A percentile compares a stretch with the other conserved stretches of the same genome.
Evolutionary conservation across 2,329 filamentous ascomycete genomes (phyloP).

Genomic region (Raffaelea deltoideospora): DNA sequence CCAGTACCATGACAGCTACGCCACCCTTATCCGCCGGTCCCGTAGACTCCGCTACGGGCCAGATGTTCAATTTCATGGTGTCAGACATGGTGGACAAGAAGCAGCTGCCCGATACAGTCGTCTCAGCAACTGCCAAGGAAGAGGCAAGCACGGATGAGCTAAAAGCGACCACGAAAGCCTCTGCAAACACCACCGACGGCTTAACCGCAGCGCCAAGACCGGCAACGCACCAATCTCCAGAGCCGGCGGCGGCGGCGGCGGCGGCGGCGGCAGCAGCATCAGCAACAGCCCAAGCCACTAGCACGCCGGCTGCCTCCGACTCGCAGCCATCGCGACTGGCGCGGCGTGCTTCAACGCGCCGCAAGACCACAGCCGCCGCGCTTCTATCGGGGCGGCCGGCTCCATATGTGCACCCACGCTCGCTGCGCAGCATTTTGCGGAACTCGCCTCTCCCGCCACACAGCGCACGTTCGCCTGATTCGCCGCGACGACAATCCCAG

Average conservation of each 20-base stretch:
- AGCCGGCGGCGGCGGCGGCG: too few relatives aligned
- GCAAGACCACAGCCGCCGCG: conserved; percentile 20
- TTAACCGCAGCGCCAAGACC: not conserved
- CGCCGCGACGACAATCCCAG: conserved; percentile 36
- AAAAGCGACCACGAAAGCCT: too few relatives aligned
- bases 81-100: too few relatives aligned
- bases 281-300: not conserved
- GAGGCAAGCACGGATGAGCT: too few relatives aligned
- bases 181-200: not conserved
- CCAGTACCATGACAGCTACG: conserved; percentile 43
- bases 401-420: conserved; percentile 43
- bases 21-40: conserved; percentile 40
- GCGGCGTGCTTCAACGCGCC: conserved; percentile 20
- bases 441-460: conserved; percentile 48
- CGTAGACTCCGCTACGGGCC: too few relatives aligned
- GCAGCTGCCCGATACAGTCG: too few relatives aligned
- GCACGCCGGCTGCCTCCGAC: not conserved
- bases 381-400: conserved; percentile 15
- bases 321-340: conserved; percentile 7
- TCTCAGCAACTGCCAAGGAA: too few relatives aligned
- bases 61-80: too few relatives aligned
- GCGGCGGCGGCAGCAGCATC: not conserved
- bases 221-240: too few relatives aligned
- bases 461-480: conserved; percentile 32
- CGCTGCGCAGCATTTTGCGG: conserved; percentile 48